Base-by-base conservation (phyloP, 768 basidiomycete genomes). In the Leccinum subtestaceum region DNA sequence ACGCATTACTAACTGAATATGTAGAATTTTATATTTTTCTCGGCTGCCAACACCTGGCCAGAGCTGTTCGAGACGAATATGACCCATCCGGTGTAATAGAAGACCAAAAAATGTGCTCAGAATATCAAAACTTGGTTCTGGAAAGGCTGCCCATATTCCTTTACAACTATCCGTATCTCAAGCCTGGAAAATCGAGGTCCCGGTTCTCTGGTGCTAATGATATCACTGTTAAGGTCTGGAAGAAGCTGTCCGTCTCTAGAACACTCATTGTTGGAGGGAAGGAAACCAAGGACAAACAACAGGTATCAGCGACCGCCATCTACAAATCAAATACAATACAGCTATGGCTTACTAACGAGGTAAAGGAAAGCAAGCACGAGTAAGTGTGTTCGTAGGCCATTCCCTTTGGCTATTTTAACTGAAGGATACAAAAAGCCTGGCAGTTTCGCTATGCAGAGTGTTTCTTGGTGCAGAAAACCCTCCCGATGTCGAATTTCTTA, bases 331-430 rank as follows among this genome's bases (percentile, higher is more conserved):
- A 78, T 3, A 78, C 84, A 13, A 82, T 91, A 29, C 79, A 87
- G 48, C 71, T 96, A n/a, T 90, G 87, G 81, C 75, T 95, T 40
- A 87, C 91, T 13, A 78, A 78, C 13, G 84, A 84, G 59, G 78
- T 84, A 1, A 80, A 87, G 63, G 76, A 88, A 36, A 91, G 96
- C 66, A 89, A 94, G 82, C 96, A 89, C 66, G 94, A 95, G 91
- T 92, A 67, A 76, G 32, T 53, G 34, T 43, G 17, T 19, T 17
- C 2, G 60, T 48, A 6, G n/a, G 21, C 15, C 32, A 21, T 2
- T 23, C 12, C 12, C 7, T 11, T 27, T 12, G 4, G 9, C 5
- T 34, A 23, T 2, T 31, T 31, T 10, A 3, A 3, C 31, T 32
- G 6, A 52, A 19, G 12, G 21, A 17, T 5, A 5, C 53, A 15